Evolutionary conservation across 2,329 filamentous ascomycete genomes (phyloP).

Genomic region (Keithomyces neogunnii): DNA sequence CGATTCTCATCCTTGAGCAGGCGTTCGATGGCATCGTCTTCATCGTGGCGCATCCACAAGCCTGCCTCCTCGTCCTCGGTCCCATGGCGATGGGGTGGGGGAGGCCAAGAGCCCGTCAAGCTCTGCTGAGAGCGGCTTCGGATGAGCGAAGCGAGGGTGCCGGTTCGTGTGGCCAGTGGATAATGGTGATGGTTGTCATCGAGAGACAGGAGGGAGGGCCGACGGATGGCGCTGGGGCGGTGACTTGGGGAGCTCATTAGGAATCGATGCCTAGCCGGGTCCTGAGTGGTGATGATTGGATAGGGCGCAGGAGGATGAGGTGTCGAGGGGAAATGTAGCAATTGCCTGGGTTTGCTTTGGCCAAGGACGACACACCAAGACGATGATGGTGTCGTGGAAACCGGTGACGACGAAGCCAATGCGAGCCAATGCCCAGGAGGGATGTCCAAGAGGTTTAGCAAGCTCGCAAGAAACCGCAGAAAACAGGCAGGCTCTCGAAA

Average conservation of each 20-base stretch:
- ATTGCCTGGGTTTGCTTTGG: too few species aligned
- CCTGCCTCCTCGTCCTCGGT: conserved; percentile 25
- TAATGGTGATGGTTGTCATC: conserved; percentile 23
- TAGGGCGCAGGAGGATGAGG: too few species aligned
- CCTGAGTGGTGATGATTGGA: too few species aligned
- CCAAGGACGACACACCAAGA: too few species aligned
- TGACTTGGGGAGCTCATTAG: conserved; percentile 22
- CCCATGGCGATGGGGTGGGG: conserved; percentile 11
- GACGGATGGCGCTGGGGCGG: conserved; percentile 17
- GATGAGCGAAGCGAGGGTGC: conserved; percentile 29
- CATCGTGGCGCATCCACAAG: conserved; percentile 14
- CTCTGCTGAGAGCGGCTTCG: conserved; percentile 29
- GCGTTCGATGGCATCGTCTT: conserved; percentile 36
- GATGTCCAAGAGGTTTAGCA: too few species aligned
- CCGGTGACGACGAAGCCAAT: too few species aligned
- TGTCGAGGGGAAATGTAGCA: too few species aligned
- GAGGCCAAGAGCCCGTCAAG: conserved; percentile 18
- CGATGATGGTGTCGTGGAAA: too few species aligned
- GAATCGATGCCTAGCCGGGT: too few species aligned
- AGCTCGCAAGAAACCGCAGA: too few species aligned
- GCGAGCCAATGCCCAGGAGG: too few species aligned
- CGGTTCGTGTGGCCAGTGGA: conserved; percentile 27
- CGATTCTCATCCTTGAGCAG: conserved; percentile 48
- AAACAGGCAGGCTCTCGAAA: too few species aligned
- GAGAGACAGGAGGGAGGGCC: conserved; percentile 22